Evolutionary conservation across 768 basidiomycete species (phyloP), one percentile per base, ranked within the genome.

Genomic region (Leccinum disarticulatum): DNA sequence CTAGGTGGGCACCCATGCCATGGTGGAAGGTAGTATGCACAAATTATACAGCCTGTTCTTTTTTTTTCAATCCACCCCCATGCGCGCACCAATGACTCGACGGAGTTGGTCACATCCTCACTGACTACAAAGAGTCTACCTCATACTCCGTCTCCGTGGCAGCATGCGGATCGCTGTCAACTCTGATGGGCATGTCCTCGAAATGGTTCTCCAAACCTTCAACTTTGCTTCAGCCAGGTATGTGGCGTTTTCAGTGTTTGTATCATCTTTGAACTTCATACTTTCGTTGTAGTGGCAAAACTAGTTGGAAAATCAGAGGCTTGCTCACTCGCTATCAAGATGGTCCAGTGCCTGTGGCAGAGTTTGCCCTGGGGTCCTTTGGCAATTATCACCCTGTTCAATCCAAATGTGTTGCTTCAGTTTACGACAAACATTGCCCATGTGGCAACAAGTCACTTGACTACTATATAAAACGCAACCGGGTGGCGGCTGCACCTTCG

Each of bases 321-420:
- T 66, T 83, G 92, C 43, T 81, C 94, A 14, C 80, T 98, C n/a
- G 86, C 91, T 25, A 94, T 96, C 76, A 97, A 96, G 73, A 83
- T 91, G 1, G 76, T 76, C 51, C 93, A 96, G 73, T 98, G 41
- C 95, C 95, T 38, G 91, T 95, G 19, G 89, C 93, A 25, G 92
- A 97, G 79, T 98, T 94, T 73, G 92, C 98, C 61, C 87, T 98
- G 62, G 95, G 98, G 73, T 80, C 93, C 1, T 98, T 98, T 70
- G 96, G 96, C 15, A 90, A 91, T 66, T 92, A 95, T 19, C 88
- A 93, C 93, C 1, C 84, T 93, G 57, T 89, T 92, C 77, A 97
- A 98, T 69, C 84, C 92, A 52, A 97, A 97, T 68, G 13, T 98
- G 96, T 35, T 88, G 94, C 51, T 99, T 0, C 97, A 98, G 75